Evolutionary conservation across 345 rosid species (phyloP).

Genomic region (Populus simonii): DNA sequence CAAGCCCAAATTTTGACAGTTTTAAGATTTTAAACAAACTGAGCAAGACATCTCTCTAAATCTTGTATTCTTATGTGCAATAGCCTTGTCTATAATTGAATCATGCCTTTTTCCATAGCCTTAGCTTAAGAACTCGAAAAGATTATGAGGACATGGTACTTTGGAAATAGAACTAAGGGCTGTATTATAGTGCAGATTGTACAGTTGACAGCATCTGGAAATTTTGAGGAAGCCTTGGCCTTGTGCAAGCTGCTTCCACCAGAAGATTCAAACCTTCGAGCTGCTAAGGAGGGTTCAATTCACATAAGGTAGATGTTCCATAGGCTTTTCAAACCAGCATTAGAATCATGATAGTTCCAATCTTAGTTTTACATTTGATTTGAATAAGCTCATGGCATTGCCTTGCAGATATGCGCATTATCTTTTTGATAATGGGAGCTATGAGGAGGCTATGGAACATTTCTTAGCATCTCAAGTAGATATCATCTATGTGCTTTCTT

Average conservation of each 20-base stretch:
- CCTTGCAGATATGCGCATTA: constrained; percentile 85
- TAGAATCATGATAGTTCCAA: neutral
- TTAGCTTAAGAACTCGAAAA: constrained; percentile 10
- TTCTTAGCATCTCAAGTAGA: constrained; percentile 97
- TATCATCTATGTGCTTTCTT: constrained; percentile 84
- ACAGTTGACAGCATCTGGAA: constrained; percentile 94
- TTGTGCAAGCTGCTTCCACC: constrained; percentile 95
- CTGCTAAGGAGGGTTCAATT: constrained; percentile 94
- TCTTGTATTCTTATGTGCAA: neutral
- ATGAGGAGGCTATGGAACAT: constrained; percentile 98
- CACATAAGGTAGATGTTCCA: constrained; percentile 68
- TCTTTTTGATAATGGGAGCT: constrained; percentile 90
- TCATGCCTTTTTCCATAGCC: constrained; percentile 10
- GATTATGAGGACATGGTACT: neutral
- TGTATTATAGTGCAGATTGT: constrained; percentile 63
- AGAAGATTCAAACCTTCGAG: constrained; percentile 86
- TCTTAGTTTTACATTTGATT: neutral
- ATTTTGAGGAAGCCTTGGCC: constrained; percentile 97
- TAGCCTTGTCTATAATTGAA: neutral
- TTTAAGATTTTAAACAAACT: constrained; percentile 6
- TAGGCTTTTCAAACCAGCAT: neutral
- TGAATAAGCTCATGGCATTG: neutral
- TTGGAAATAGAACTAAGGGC: constrained; percentile 14
- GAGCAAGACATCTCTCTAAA: neutral
- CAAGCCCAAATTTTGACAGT: neutral